Base-by-base conservation (phyloP, 2,329 filamentous ascomycete species). In the Blastomyces emzantsi region DNA sequence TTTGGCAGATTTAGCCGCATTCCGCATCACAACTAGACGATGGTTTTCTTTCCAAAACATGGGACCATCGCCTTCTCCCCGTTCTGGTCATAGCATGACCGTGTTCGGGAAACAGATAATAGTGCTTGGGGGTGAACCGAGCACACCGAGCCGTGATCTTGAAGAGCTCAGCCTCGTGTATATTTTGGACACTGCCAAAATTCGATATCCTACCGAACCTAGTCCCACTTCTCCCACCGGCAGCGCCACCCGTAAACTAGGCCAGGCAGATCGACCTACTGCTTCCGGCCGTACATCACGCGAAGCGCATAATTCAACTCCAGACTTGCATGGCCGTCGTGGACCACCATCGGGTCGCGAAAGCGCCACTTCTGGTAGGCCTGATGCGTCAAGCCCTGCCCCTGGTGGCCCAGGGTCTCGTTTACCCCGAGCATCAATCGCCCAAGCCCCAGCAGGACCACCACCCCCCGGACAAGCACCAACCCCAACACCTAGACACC, bases 31-130 rank as follows among this genome's bases (percentile, higher is more conserved):
- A 0, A 92, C 92, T 13, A 87, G 90, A 67, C 86, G 94, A 65
- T 99, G 94, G 94, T 99, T 97, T 75, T 99, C 94, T 45, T 99
- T 99, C 77, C 94, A 99, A 73, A 99, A 99, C 73, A 99, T 99
- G 94, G 94, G 94, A 0, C 92, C 92, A 2, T 95, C 92, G 0
- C 94, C 94, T 0, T 97, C 92, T 2, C 87, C 94, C 41, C 85
- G 94, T 65, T 97, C 93, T 19, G 94, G 94, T 1, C 94, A 99
- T 75, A 97, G 92, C 75, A 97, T 99, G 94, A 97, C 94, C 1
- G 87, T 92, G 1, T 90, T 93, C 66, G 91, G 90, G 39, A 97
- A 96, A 75, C 90, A 92, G 65, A 88, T 99, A 66, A 88, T 97
- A 58, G 90, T 97, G 51, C 82, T 97, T 41, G 95, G 90, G 47